A percentile compares a stretch with the other conserved stretches of the same genome.
Evolutionary conservation across 768 basidiomycete genomes (phyloP).

Genomic region (Naganishia onofrii): DNA sequence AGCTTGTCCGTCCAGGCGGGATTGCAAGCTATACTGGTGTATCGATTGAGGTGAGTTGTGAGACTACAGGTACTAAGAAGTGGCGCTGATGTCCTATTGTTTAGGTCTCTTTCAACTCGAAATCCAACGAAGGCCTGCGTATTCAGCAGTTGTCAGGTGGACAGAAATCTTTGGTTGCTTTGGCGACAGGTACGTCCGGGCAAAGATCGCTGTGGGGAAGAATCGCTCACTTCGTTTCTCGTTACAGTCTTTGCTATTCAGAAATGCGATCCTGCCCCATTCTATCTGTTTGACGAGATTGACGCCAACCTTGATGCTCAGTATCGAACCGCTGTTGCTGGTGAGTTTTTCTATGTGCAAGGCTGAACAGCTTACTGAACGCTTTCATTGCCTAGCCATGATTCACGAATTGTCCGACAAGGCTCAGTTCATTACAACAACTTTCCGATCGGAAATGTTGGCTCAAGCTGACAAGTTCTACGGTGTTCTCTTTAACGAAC

Average conservation of each 20-base stretch:
- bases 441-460: constrained; percentile 96
- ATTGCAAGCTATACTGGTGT: constrained; percentile 97
- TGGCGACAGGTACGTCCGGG: constrained; percentile 71
- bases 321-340: constrained; percentile 92
- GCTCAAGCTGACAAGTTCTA: constrained; percentile 95
- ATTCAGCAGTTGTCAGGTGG: constrained; percentile 97
- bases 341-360: constrained; percentile 56
- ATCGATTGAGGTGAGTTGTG: constrained; percentile 72
- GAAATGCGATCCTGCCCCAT: constrained; percentile 97
- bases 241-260: constrained; percentile 89
- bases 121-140: constrained; percentile 90
- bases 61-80: no score
- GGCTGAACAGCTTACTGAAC: neutral
- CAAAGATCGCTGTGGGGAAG: neutral
- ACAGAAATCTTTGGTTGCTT: constrained; percentile 92
- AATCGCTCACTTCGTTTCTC: constrained; percentile 6
- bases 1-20: constrained; percentile 31
- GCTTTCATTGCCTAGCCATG: constrained; percentile 62
- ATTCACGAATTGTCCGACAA: constrained; percentile 82
- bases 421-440: constrained; percentile 96
- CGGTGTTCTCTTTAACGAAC: constrained; percentile 91
- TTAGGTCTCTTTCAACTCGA: constrained; percentile 97
- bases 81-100: neutral
- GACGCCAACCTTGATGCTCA: constrained; percentile 97
- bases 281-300: constrained; percentile 99